These are phyloP conservation scores for Colletotrichum theobromicola DNA, from an alignment of 2,329 filamentous ascomycete species.

Conservation along the genomic window DNA sequence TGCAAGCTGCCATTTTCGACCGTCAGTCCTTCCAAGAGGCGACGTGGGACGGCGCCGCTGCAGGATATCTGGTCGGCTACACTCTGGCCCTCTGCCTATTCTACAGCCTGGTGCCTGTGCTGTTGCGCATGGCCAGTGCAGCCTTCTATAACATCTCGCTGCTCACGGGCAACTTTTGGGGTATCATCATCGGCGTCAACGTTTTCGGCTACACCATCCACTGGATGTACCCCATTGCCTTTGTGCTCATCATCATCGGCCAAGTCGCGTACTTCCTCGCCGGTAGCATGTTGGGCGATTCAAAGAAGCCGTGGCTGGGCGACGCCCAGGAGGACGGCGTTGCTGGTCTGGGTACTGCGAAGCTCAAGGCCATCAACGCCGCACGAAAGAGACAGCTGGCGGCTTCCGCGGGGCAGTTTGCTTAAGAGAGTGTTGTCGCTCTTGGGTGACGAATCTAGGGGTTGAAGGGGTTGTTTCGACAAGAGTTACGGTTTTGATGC, in stretches of 20 bases:
- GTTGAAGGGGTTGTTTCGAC: not conserved
- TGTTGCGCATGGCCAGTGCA: conserved; percentile 88
- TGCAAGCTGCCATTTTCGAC: conserved; percentile 92
- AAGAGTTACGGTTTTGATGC: not conserved
- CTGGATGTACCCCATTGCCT: conserved; percentile 94
- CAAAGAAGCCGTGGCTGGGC: conserved; percentile 94
- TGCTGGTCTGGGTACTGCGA: conserved; percentile 83
- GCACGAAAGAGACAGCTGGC: conserved; percentile 46
- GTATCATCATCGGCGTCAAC: conserved; percentile 86
- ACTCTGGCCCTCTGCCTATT: conserved; percentile 84
- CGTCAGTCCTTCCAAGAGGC: conserved; percentile 71
- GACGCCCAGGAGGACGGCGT: conserved; percentile 83
- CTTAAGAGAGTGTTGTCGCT: not conserved
- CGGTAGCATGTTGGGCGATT: conserved; percentile 82
- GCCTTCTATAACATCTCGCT: conserved; percentile 97
- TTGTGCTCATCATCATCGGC: conserved; percentile 88
- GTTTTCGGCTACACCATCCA: conserved; percentile 84
- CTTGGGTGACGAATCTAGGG: not conserved
- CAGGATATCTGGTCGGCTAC: conserved; percentile 87
- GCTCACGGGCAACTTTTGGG: conserved; percentile 96
- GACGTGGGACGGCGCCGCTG: conserved; percentile 70
- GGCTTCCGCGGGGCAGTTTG: not conserved
- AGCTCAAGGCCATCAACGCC: conserved; percentile 71
- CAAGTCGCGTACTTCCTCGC: conserved; percentile 88
- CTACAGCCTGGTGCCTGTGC: conserved; percentile 84